phyloP scores from a whole-genome alignment of 2,329 filamentous ascomycete species.

The Mycosphaerella sp. region DNA sequence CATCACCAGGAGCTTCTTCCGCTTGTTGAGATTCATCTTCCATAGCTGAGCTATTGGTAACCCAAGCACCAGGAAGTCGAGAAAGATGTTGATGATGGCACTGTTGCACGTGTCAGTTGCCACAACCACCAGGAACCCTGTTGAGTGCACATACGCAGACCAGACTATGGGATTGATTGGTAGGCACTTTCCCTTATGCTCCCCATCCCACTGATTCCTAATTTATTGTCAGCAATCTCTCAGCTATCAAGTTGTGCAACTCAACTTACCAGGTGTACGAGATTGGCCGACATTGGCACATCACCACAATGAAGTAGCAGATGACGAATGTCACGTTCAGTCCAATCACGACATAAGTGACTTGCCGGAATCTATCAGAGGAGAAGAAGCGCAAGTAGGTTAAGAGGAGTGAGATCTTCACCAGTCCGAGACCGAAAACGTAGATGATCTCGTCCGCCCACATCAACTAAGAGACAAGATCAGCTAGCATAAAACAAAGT shows the following conservation, averaged over 20 bases:
- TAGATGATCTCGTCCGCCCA: slow-evolving; percentile 10
- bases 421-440: neutral
- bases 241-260: neutral
- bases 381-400: slow-evolving; percentile 16
- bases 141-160: neutral
- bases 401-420: slow-evolving; percentile 16
- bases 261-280: slow-evolving; percentile 8
- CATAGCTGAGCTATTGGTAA: slow-evolving; percentile 6
- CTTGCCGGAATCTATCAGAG: slow-evolving; percentile 6
- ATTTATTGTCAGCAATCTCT: too few relatives aligned
- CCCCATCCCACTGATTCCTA: slow-evolving; percentile 5
- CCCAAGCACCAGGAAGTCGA: slow-evolving; percentile 1
- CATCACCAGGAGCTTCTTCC: slow-evolving; percentile 7
- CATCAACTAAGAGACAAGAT: neutral
- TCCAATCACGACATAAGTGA: slow-evolving; percentile 9
- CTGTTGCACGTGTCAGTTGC: neutral
- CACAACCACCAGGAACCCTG: neutral
- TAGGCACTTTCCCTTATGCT: slow-evolving; percentile 2
- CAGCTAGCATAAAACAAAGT: neutral
- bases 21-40: slow-evolving; percentile 5
- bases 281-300: slow-evolving; percentile 11
- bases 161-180: neutral
- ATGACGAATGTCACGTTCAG: slow-evolving; percentile 7
- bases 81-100: neutral
- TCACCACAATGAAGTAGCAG: slow-evolving; percentile 3